Evolutionary conservation across 1,284 basidiomycete species (phyloP).

Genomic region (Schizophyllum commune): DNA sequence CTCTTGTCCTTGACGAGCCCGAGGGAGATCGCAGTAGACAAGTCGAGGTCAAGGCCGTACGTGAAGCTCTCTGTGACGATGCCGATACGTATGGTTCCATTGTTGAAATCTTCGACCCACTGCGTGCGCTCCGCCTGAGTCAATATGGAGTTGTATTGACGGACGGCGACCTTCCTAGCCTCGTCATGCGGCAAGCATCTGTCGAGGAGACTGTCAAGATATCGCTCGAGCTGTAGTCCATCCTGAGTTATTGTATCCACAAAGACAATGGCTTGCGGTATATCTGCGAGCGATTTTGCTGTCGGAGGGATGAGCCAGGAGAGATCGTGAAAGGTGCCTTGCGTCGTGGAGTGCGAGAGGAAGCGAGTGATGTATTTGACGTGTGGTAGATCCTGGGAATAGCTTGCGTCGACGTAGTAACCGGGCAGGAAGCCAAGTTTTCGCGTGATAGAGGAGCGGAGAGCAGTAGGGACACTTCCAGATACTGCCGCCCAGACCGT

Average conservation of each 20-base stretch:
- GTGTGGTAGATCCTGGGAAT: constrained; percentile 14
- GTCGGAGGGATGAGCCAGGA: constrained; percentile 9
- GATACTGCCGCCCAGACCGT: constrained; percentile 15
- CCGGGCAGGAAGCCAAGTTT: constrained; percentile 8
- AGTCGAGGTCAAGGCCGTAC: background rate
- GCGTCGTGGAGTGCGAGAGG: constrained; percentile 10
- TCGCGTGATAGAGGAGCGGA: constrained; percentile 4
- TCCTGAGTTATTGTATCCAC: constrained; percentile 6
- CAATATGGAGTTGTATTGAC: constrained; percentile 10
- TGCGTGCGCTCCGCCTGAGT: constrained; percentile 3
- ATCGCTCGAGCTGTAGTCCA: constrained; percentile 8
- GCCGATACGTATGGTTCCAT: background rate
- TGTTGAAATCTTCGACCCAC: background rate
- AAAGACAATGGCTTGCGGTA: constrained; percentile 11
- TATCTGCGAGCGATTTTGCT: constrained; percentile 2
- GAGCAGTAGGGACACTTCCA: constrained; percentile 8
- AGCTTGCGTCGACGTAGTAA: constrained; percentile 12
- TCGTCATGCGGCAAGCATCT: constrained; percentile 2
- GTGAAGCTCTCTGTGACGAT: background rate
- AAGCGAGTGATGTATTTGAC: constrained; percentile 15
- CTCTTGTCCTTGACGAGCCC: background rate
- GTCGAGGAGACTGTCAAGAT: constrained; percentile 11
- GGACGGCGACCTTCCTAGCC: constrained; percentile 7
- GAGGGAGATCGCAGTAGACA: background rate
- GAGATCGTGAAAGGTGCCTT: constrained; percentile 9